Evolutionary conservation across 2,329 filamentous ascomycete species (phyloP).

Genomic region (Claviceps capensis): DNA sequence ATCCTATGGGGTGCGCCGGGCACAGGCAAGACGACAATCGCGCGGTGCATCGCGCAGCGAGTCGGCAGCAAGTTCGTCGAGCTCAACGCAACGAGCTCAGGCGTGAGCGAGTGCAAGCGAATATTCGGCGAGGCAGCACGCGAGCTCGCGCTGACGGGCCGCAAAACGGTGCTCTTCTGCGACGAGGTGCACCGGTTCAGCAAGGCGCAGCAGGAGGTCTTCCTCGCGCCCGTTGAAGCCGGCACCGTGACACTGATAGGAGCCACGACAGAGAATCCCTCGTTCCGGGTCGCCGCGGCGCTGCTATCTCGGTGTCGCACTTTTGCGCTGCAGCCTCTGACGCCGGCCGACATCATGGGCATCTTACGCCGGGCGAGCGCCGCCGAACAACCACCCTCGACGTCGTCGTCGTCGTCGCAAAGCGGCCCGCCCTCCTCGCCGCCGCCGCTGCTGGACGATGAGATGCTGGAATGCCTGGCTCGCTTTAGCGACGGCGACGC

Average conservation of each 20-base stretch:
- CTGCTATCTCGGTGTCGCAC: conserved; percentile 81
- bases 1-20: conserved; percentile 80
- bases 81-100: conserved; percentile 84
- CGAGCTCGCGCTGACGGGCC: conserved; percentile 67
- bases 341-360: conserved; percentile 52
- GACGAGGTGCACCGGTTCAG: conserved; percentile 92
- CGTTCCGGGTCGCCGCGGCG: conserved; percentile 81
- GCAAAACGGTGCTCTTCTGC: conserved; percentile 92
- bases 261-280: conserved; percentile 93
- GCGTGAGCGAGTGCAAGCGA: conserved; percentile 84
- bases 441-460: conserved; percentile 53
- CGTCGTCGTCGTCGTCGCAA: no score
- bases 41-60: conserved; percentile 71
- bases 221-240: conserved; percentile 80
- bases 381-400: conserved; percentile 28
- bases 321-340: conserved; percentile 70
- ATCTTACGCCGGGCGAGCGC: conserved; percentile 68
- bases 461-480: conserved; percentile 69
- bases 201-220: conserved; percentile 89
- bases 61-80: conserved; percentile 83
- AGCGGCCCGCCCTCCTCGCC: conserved; percentile 21
- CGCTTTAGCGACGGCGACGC: conserved; percentile 87
- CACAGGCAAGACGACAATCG: conserved; percentile 84
- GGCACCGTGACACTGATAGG: conserved; percentile 86
- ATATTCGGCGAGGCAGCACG: conserved; percentile 73